Percentiles rank a stretch among this genome's conserved stretches.
Evolutionary conservation across 305 asterid genomes (phyloP).

Genomic region (Fraxinus floribunda): DNA sequence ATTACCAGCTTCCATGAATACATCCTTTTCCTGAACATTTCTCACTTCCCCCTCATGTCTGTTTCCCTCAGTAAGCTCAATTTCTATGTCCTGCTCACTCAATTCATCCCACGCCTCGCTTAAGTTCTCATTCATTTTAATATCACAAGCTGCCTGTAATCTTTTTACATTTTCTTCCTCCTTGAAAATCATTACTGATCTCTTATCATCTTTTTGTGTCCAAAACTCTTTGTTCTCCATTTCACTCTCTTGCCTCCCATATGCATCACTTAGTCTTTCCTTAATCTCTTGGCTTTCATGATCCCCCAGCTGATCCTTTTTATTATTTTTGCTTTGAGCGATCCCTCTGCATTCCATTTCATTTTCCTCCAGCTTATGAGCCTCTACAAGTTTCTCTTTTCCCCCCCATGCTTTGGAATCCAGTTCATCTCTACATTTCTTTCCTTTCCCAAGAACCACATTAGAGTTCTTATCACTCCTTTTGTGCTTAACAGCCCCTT

Average conservation of each 20-base stretch:
- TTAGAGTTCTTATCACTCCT: constrained; percentile 31
- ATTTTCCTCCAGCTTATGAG: constrained; percentile 33
- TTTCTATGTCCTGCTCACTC: constrained; percentile 33
- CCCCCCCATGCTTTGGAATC: constrained; percentile 27
- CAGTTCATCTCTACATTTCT: constrained; percentile 27
- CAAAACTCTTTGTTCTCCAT: constrained; percentile 28
- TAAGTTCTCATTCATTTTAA: constrained; percentile 25
- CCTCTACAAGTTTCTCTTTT: constrained; percentile 26
- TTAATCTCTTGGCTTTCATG: constrained; percentile 27
- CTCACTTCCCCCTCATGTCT: constrained; percentile 27
- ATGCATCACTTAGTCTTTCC: constrained; percentile 36
- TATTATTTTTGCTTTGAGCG: constrained; percentile 25
- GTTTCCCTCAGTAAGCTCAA: constrained; percentile 34
- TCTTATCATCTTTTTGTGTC: constrained; percentile 27
- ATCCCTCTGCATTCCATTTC: constrained; percentile 27
- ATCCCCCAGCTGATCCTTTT: constrained; percentile 21
- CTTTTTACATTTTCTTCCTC: constrained; percentile 27
- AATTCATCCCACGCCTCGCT: constrained; percentile 35
- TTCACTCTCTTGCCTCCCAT: constrained; percentile 24
- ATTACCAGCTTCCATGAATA: constrained; percentile 30
- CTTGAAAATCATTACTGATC: constrained; percentile 4
- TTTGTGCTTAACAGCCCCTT: constrained; percentile 25
- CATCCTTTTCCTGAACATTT: constrained; percentile 27
- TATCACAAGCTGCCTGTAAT: constrained; percentile 28
- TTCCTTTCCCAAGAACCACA: constrained; percentile 32